A percentile compares a stretch with the other conserved stretches of the same genome.
phyloP scores from a whole-genome alignment of 2,329 filamentous ascomycete genomes.

The Tolypocladium sp. region DNA sequence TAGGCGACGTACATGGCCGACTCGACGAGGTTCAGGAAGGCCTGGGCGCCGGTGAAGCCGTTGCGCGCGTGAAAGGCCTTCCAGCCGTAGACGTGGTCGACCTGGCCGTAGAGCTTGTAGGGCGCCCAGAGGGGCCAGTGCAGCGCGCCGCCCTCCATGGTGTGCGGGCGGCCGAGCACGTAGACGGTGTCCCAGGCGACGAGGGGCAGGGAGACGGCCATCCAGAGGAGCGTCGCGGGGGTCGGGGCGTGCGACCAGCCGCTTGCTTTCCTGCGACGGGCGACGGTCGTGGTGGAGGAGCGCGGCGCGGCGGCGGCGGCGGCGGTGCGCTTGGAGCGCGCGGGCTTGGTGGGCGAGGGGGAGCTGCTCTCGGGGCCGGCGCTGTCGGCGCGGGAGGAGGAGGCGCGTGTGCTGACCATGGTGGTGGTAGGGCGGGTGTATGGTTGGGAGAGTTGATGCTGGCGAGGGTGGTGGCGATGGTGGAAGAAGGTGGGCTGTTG shows the following conservation, averaged over 20 bases:
- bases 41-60: conserved; percentile 74
- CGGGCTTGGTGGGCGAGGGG: conserved; percentile 7
- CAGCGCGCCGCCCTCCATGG: conserved; percentile 67
- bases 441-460: not conserved
- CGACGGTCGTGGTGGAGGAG: no score
- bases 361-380: conserved; percentile 12
- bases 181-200: conserved; percentile 77
- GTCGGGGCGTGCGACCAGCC: conserved; percentile 38
- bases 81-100: conserved; percentile 78
- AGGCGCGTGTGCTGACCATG: conserved; percentile 29
- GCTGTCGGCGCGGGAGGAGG: conserved; percentile 22
- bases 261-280: not conserved
- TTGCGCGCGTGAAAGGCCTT: conserved; percentile 57
- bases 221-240: conserved; percentile 52
- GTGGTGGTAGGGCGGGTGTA: conserved; percentile 10
- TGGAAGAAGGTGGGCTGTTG: not conserved
- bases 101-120: conserved; percentile 69
- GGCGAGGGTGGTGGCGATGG: not conserved
- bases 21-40: conserved; percentile 59
- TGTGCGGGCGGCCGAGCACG: conserved; percentile 69
- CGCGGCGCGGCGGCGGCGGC: conserved; percentile 5
- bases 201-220: conserved; percentile 64
- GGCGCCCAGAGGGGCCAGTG: conserved; percentile 68
- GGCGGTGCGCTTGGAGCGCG: not conserved
- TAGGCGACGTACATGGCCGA: conserved; percentile 53